Base-by-base conservation (phyloP, 2,329 filamentous ascomycete genomes). In the Diaporthe longicolla region DNA sequence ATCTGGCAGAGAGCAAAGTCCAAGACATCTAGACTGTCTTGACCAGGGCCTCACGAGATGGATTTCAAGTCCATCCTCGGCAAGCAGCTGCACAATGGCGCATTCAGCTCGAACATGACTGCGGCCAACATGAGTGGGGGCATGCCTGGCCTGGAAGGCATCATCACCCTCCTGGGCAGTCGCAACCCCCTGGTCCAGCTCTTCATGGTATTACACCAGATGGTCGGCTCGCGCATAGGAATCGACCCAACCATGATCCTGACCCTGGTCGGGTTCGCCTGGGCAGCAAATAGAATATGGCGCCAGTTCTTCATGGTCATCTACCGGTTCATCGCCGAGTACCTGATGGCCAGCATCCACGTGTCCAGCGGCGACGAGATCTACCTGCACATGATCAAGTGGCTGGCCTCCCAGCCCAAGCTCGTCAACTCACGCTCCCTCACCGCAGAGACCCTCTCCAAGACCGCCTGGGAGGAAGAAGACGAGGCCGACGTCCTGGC, bases 321-420 rank as follows among this genome's bases (percentile, higher is more conserved):
- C 35, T 72, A 77, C 59, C 75, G 77, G 15, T 72, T 88, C 21
- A 75, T 89, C 37, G 81, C 81, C n/a, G 79, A 81, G 9, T 83
- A 89, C 76, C 83, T 90, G 71, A 88, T 86, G 80, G 85, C 87
- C 69, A 85, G 84, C 75, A 84, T 92, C 72, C 86, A 86, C 68
- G 84, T 93, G 63, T 85, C 82, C 73, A 87, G 87, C 74, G 85
- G 84, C 57, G 90, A 93, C 77, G 86, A 89, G 71, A 90, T 92
- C 37, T 91, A 91, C 77, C 69, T 79, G 4, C 88, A 92, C 70
- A 77, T 92, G 65, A 90, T 92, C 84, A 85, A 87, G 70, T 92
- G 88, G 84, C 84, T 92, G 10, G 87, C 88, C 0, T 80, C 85
- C 54, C 87, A 91, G 78, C 86, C 87, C 13, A 84, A 82, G 29